phyloP scores from a whole-genome alignment of 352 stramenopile species.

The Phytophthora syringae region DNA sequence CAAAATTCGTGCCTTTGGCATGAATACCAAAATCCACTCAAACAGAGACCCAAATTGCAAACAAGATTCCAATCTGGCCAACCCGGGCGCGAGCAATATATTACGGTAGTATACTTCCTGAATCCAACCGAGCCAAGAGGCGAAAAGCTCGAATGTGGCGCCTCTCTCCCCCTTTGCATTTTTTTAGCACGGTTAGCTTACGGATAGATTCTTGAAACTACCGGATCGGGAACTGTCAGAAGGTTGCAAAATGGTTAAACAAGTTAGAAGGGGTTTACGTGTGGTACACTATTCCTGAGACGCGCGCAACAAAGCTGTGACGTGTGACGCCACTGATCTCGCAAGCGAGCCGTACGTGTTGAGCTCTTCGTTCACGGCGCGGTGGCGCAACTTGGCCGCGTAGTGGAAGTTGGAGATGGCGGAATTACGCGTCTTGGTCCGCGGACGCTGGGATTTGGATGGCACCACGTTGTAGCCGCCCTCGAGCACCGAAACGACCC shows the following conservation, averaged over 20 bases:
- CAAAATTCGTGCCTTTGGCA: no score
- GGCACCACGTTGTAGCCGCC: constrained; percentile 91
- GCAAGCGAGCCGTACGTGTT: constrained; percentile 61
- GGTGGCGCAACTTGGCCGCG: constrained; percentile 56
- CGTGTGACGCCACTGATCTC: constrained; percentile 65
- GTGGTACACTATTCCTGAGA: constrained; percentile 31
- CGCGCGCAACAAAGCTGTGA: constrained; percentile 57
- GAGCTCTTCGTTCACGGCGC: constrained; percentile 61
- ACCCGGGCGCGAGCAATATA: no score
- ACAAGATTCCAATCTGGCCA: no score
- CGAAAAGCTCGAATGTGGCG: constrained; percentile 25
- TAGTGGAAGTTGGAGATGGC: constrained; percentile 62
- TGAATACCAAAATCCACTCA: no score
- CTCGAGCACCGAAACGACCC: constrained; percentile 95
- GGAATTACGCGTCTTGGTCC: constrained; percentile 32
- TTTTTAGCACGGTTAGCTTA: constrained; percentile 23
- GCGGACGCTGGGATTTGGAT: constrained; percentile 49
- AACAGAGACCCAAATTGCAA: no score
- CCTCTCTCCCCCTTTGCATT: no score
- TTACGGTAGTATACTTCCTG: constrained; percentile 29
- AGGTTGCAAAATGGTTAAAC: no score
- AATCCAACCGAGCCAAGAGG: constrained; percentile 13
- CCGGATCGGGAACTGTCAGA: constrained; percentile 11
- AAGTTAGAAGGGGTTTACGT: not conserved
- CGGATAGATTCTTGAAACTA: constrained; percentile 27